phyloP scores from a whole-genome alignment of 2,329 filamentous ascomycete species.

The Monosporascus sp. region DNA sequence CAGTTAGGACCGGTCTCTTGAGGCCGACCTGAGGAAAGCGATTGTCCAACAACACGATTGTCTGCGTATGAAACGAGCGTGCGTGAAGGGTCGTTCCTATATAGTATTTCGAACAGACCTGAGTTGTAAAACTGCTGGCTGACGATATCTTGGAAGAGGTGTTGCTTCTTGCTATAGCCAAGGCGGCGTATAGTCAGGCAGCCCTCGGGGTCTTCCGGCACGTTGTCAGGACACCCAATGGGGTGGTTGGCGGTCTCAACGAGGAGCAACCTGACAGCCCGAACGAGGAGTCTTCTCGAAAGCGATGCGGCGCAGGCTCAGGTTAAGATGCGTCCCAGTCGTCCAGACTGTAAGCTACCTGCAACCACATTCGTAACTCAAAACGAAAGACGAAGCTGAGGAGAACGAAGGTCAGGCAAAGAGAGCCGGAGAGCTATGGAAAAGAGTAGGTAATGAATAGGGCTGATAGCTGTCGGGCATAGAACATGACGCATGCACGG shows the following conservation, averaged over 20 bases:
- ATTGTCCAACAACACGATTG: neutral
- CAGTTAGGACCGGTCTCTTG: neutral
- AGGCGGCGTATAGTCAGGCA: neutral
- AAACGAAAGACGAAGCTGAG: constrained; percentile 6
- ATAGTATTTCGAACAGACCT: neutral
- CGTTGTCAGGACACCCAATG: neutral
- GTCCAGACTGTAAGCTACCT: constrained; percentile 4
- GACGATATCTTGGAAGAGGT: neutral
- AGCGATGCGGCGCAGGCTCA: neutral
- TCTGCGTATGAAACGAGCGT: constrained; percentile 6
- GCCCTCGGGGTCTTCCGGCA: neutral
- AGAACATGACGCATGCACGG: neutral
- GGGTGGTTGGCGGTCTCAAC: neutral
- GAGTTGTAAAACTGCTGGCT: neutral
- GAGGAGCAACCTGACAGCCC: neutral
- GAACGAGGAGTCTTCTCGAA: neutral
- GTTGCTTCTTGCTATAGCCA: neutral
- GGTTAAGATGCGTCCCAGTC: neutral
- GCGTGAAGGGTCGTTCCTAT: neutral
- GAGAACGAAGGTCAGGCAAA: constrained; percentile 9
- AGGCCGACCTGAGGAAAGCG: constrained; percentile 1
- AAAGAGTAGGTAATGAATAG: constrained; percentile 3
- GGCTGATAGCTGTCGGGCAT: constrained; percentile 1
- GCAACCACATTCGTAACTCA: constrained; percentile 5
- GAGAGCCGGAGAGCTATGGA: constrained; percentile 5